Evolutionary conservation across 306 rosid species (phyloP), one percentile per base, ranked within the genome.

Genomic region (Prunus campanulata): DNA sequence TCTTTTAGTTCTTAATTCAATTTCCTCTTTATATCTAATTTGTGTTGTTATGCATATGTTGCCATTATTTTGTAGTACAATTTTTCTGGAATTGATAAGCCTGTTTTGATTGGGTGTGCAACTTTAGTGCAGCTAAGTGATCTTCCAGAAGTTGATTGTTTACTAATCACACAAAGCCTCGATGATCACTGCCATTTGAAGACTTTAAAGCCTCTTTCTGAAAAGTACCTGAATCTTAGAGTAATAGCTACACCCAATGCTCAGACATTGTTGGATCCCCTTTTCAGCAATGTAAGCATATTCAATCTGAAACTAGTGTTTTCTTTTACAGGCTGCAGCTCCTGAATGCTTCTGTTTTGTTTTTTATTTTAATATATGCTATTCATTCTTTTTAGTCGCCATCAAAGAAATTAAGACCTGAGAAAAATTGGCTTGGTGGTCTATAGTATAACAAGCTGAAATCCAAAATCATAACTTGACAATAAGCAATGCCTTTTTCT

Each of bases 121-220:
- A 67, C 62, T 79, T 77, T 85, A 77, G 79, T 88, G 92, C 96
- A 95, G 97, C 87, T 95, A 68, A 82, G 74, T 79, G 97, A 95
- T 84, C 91, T 92, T 88, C 98, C 97, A 14, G 93, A 90, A 78
- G 84, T 95, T 10, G 91, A 88, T 86, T 90, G 90, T 80, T 22
- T 92, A 35, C 88, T 95, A 54, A 92, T 92, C 64, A 95, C 98
- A 12, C 97, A 92, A 89, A 95, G 96, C 83, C 93, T 92, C 63
- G 98, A 95, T 84, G 96, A 95, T 83, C 98, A 92, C 84, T 95
- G 96, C 84, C 98, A 95, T 87, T 84, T 95, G 93, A 92, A 90
- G 84, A 95, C 93, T 66, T 78, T 95, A 68, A 89, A 74, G 70
- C 95, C 93, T 4, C 91, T 95, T 70, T 90, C 96, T 29, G 76